phyloP scores from a whole-genome alignment of 208 protist genomes.

The Trypanosoma lewisi region DNA sequence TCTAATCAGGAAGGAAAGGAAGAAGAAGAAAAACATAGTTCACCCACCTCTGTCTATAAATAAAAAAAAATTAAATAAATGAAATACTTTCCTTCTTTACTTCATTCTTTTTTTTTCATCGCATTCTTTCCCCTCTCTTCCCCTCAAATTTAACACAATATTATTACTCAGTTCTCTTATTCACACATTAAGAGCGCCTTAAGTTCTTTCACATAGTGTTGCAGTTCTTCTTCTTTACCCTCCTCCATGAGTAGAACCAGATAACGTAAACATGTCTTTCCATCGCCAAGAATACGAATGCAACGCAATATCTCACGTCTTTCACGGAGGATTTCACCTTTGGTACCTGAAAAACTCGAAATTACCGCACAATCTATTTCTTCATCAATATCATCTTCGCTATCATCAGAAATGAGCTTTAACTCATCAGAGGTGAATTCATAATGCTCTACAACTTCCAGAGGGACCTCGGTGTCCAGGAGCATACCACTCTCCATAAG shows the following conservation, averaged over 20 bases:
- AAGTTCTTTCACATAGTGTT: constrained; percentile 70
- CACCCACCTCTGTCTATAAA: too few relatives aligned
- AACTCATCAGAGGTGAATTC: constrained; percentile 51
- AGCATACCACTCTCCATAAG: constrained; percentile 69
- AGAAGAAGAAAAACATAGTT: not conserved
- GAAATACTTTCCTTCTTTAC: not conserved
- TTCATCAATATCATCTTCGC: constrained; percentile 19
- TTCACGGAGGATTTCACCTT: constrained; percentile 22
- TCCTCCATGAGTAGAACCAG: constrained; percentile 58
- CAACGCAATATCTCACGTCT: constrained; percentile 51
- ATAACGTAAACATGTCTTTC: constrained; percentile 81
- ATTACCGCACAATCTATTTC: constrained; percentile 10
- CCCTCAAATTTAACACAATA: not conserved
- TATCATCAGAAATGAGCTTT: constrained; percentile 28
- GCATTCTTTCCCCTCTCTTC: not conserved
- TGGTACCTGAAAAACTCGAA: not conserved
- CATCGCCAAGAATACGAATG: constrained; percentile 62
- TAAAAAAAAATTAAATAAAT: constrained; percentile 2
- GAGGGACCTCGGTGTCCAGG: constrained; percentile 64
- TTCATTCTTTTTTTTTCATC: not conserved
- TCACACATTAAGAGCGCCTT: constrained; percentile 34
- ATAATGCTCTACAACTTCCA: constrained; percentile 64
- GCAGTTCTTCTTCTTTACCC: constrained; percentile 48
- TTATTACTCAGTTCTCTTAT: not conserved
- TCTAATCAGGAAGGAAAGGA: not conserved